Evolutionary conservation across 345 rosid species (phyloP), one percentile per base, ranked within the genome.

Genomic region (Hibiscus trionum): DNA sequence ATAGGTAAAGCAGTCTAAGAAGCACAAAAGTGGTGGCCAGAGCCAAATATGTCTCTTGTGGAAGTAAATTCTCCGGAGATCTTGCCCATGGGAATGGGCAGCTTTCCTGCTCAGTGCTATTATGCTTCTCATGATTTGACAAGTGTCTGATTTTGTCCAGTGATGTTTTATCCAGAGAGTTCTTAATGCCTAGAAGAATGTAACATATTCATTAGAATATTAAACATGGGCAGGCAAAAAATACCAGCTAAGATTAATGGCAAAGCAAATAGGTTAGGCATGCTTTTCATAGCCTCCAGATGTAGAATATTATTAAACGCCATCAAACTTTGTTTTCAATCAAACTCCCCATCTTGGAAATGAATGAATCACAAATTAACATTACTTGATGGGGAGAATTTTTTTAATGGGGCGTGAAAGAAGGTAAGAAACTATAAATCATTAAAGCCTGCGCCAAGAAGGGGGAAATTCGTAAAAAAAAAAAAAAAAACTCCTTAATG

Each of bases 21-120:
- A 92, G 77, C 70, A 95, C 97, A 66, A 95, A 95, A 11, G 81
- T 65, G 11, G 86, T 77, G 11, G 99, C 97, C 75, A 95, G 80
- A 46, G 93, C 83, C 59, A 95, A 78, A 75, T 82, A 95, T 0
- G 97, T 95, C 79, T 92, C 97, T 73, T 92, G 93, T 5, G 79
- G 83, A 60, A 95, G 85, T 82, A 90, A 69, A 69, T 92, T 90
- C 86, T 89, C 97, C 1, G 99, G 99, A 55, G 99, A 91, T 83
- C 88, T 92, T 71, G 93, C 97, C 99, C 99, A 95, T 61, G 92
- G 83, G 81, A 90, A 95, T 0, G 97, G 99, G 73, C 97, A 95
- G 82, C 80, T 91, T 69, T 95, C 99, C 35, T 37, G 87, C 73
- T 87, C 96, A 6, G 71, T 16, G 70, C 74, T 80, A 63, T 75